Conservation (phyloP, 805 yeast genomes). For the Jamesozyma gamospora region DNA sequence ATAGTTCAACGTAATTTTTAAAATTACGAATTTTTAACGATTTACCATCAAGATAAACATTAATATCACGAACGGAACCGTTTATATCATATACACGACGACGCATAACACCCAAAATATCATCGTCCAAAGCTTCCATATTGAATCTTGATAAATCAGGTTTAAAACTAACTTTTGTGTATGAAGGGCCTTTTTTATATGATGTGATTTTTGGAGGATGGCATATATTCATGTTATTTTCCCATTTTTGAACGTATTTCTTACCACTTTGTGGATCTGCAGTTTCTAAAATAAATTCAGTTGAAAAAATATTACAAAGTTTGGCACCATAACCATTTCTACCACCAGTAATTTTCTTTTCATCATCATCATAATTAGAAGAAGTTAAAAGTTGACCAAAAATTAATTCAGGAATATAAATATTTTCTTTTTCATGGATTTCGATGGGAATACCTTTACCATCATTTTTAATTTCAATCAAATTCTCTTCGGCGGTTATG, state of each 20-base stretch:
- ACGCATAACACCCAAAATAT: slow-evolving; percentile 70
- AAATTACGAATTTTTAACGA: slow-evolving; percentile 61
- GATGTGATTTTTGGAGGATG: slow-evolving; percentile 62
- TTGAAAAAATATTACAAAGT: slow-evolving; percentile 89
- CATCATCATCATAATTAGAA: slow-evolving; percentile 89
- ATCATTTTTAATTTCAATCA: slow-evolving; percentile 77
- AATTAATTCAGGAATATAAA: slow-evolving; percentile 91
- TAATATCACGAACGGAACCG: slow-evolving; percentile 81
- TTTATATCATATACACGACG: slow-evolving; percentile 94
- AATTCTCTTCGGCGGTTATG: slow-evolving; percentile 64
- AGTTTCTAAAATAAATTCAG: slow-evolving; percentile 78
- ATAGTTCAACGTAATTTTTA: slow-evolving; percentile 82
- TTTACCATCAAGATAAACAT: slow-evolving; percentile 68
- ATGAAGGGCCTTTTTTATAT: slow-evolving; percentile 50
- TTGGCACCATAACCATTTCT: slow-evolving; percentile 98
- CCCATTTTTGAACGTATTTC: slow-evolving; percentile 76
- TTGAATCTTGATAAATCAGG: slow-evolving; percentile 81
- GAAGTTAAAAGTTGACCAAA: slow-evolving; percentile 93
- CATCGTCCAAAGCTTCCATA: slow-evolving; percentile 78
- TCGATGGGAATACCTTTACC: slow-evolving; percentile 95
- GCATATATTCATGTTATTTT: slow-evolving; percentile 69
- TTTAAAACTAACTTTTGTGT: slow-evolving; percentile 75
- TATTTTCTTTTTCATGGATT: slow-evolving; percentile 81
- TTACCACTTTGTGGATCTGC: slow-evolving; percentile 60
- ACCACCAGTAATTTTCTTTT: slow-evolving; percentile 96